Conservation (phyloP, 371 early-diverging fungal species). For the Phascolomyces articulosus region DNA sequence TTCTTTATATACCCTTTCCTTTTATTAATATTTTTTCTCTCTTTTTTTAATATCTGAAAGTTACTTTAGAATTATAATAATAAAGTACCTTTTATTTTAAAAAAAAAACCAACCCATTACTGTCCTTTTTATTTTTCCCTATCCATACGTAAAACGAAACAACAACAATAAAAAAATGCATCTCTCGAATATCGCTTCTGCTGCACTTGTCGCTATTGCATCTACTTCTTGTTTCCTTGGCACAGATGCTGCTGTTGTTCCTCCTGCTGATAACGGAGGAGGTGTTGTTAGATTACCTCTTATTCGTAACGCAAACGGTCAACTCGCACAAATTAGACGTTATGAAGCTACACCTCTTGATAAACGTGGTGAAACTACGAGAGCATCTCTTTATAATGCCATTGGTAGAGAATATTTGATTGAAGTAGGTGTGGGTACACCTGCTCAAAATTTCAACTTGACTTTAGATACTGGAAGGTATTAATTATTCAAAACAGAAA, state of each 20-base stretch:
- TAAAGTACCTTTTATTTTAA: too few relatives aligned
- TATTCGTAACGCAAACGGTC: conserved; percentile 18
- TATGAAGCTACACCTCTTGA: background rate
- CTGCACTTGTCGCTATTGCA: conserved; percentile 8
- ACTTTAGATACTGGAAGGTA: conserved; percentile 32
- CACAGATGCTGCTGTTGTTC: conserved; percentile 4
- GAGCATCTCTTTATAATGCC: conserved; percentile 16
- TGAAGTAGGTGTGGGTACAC: conserved; percentile 24
- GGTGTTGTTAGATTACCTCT: conserved; percentile 18
- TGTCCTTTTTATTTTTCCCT: conserved; percentile 1
- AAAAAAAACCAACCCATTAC: background rate
- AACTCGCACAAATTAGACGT: conserved; percentile 15
- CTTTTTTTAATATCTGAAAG: too few relatives aligned
- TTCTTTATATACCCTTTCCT: background rate
- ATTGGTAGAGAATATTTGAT: conserved; percentile 23
- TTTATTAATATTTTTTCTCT: background rate
- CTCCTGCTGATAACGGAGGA: background rate
- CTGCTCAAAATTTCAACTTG: conserved; percentile 25
- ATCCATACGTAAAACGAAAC: too few relatives aligned
- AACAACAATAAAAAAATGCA: background rate
- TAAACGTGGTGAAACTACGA: conserved; percentile 11
- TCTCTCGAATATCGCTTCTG: conserved; percentile 8
- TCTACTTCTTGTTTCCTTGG: background rate
- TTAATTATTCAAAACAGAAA: background rate
- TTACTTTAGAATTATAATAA: too few relatives aligned